Conservation (phyloP, 2,329 filamentous ascomycete species). For the Graphilbum fragrans region DNA sequence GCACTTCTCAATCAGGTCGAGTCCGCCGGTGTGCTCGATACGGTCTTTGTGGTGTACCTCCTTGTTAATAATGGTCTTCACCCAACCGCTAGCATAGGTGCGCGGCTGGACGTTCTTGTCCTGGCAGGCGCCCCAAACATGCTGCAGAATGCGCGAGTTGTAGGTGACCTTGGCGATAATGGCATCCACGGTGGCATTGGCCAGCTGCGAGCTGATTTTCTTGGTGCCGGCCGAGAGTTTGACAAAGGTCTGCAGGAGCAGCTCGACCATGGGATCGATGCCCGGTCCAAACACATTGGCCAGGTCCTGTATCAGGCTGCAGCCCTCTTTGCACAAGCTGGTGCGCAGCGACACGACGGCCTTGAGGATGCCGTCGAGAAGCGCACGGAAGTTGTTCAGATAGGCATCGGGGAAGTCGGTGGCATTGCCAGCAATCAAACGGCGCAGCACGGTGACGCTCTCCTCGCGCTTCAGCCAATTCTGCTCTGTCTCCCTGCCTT, state of each 20-base stretch:
- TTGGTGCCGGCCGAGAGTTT: slow-evolving; percentile 86
- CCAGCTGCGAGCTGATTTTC: slow-evolving; percentile 79
- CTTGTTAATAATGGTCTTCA: slow-evolving; percentile 69
- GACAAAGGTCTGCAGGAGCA: slow-evolving; percentile 78
- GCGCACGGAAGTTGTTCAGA: slow-evolving; percentile 53
- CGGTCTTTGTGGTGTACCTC: slow-evolving; percentile 68
- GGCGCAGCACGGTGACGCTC: slow-evolving; percentile 61
- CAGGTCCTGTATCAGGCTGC: slow-evolving; percentile 72
- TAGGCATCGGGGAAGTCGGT: slow-evolving; percentile 64
- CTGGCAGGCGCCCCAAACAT: slow-evolving; percentile 68
- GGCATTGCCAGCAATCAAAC: slow-evolving; percentile 72
- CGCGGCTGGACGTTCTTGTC: slow-evolving; percentile 91
- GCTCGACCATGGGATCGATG: slow-evolving; percentile 80
- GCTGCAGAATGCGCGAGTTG: slow-evolving; percentile 69
- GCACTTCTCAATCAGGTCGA: slow-evolving; percentile 77
- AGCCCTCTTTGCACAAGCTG: slow-evolving; percentile 80
- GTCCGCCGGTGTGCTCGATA: slow-evolving; percentile 71
- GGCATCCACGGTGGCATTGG: slow-evolving; percentile 66
- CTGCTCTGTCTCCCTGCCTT: slow-evolving; percentile 78
- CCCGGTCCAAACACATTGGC: slow-evolving; percentile 63
- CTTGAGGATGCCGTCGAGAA: slow-evolving; percentile 85
- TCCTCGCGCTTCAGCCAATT: slow-evolving; percentile 88
- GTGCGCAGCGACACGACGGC: slow-evolving; percentile 73
- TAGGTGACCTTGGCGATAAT: slow-evolving; percentile 74
- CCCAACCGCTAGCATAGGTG: slow-evolving; percentile 67